Evolutionary conservation across 1,284 basidiomycete genomes (phyloP), one percentile per base, ranked within the genome.

Genomic region (Amylostereum areolatum): DNA sequence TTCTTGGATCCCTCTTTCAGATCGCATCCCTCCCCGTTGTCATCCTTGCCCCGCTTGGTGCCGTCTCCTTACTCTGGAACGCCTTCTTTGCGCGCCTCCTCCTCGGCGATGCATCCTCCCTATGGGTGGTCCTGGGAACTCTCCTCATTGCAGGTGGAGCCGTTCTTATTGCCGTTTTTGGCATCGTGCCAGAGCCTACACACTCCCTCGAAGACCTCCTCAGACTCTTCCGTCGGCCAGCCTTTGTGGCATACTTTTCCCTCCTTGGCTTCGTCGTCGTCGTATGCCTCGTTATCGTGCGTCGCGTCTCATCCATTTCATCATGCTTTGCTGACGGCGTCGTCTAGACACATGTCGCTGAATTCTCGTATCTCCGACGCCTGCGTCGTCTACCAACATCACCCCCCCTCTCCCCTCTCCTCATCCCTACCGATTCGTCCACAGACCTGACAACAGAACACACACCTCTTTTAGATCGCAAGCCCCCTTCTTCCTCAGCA

Each of bases 11-110:
- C 1, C 72, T 97, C 29, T 92, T 97, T 57, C 95, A 97, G 70
- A 94, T 98, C 48, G 93, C 92, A 5, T 92, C 94, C 1, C 77
- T 98, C 8, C 92, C 92, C 4, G 90, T 96, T 57, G 91, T 95
- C 51, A 92, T 96, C 50, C 85, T 95, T 43, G 92, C 90, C 1
- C 94, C 94, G 0, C 78, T 98, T 2, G 95, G 95, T 24, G 95
- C 94, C 1, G 89, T 89, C 34, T 94, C 92, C 5, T 80, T 98
- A 32, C 78, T 97, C 27, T 97, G 92, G 89, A 98, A 98, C 66
- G 92, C 92, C 3, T 83, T 97, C 59, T 93, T 97, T 57, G 93
- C 94, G 8, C 79, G 85, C 29, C 64, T 96, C 45, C 76, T 97
- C 37, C 78, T 97, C 24, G 90, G 91, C 36, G 93, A 96, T 62